Conservation (phyloP, 495 filamentous ascomycete genomes). For the Rostrohypoxylon terebratum region DNA sequence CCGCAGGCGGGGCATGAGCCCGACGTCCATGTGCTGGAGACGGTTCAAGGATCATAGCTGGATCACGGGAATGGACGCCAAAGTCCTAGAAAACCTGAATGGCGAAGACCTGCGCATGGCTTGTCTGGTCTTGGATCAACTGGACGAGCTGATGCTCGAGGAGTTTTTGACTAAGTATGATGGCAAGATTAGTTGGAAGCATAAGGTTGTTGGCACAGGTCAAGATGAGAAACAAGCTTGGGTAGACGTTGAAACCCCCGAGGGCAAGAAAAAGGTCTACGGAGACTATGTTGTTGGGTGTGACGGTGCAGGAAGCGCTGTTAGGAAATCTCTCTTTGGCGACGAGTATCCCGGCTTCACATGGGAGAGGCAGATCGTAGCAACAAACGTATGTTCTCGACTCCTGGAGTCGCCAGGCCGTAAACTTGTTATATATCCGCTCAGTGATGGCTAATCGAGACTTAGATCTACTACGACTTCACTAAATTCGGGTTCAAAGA, state of each 20-base stretch:
- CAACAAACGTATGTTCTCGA: conserved; percentile 65
- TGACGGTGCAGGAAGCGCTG: conserved; percentile 68
- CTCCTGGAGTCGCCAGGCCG: background rate
- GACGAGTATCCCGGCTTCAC: conserved; percentile 70
- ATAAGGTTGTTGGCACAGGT: conserved; percentile 61
- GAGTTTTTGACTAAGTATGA: conserved; percentile 59
- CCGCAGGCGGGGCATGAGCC: conserved; percentile 59
- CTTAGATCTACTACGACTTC: conserved; percentile 68
- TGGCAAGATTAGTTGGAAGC: conserved; percentile 60
- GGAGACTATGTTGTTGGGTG: conserved; percentile 70
- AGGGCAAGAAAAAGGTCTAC: conserved; percentile 55
- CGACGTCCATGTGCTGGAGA: conserved; percentile 66
- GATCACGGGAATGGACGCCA: conserved; percentile 50
- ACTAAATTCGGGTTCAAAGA: conserved; percentile 65
- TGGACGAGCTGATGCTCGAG: conserved; percentile 60
- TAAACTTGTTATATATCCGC: background rate
- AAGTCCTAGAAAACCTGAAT: conserved; percentile 47
- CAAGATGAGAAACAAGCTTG: conserved; percentile 63
- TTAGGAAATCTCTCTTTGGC: conserved; percentile 67
- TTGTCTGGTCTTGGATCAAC: conserved; percentile 52
- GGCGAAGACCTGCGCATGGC: conserved; percentile 55
- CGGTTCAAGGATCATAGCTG: conserved; percentile 51
- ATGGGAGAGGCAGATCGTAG: conserved; percentile 68
- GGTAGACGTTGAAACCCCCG: conserved; percentile 62
- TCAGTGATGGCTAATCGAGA: conserved; percentile 11